These are phyloP conservation scores for Aspergillus sp. DNA, from an alignment of 2,329 filamentous ascomycete species.

Conservation along the genomic window DNA sequence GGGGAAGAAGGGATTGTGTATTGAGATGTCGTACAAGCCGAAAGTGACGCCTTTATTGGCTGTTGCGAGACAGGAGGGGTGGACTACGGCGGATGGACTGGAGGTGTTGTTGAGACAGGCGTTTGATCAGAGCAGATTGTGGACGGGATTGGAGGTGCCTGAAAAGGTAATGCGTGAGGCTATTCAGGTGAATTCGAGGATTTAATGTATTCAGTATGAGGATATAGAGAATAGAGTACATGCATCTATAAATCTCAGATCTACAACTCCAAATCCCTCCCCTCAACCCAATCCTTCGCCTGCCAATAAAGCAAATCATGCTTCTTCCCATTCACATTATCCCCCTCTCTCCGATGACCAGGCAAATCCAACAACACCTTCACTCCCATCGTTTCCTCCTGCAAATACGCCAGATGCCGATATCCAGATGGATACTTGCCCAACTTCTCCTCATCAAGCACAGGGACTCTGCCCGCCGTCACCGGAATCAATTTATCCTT, in stretches of 20 bases:
- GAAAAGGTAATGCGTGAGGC: neutral
- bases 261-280: slow-evolving; percentile 22
- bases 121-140: slow-evolving; percentile 20
- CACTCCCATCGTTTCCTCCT: slow-evolving; percentile 44
- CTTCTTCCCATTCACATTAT: slow-evolving; percentile 34
- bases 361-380: slow-evolving; percentile 43
- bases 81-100: slow-evolving; percentile 15
- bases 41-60: slow-evolving; percentile 12
- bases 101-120: slow-evolving; percentile 21
- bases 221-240: too few species aligned
- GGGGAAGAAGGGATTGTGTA: slow-evolving; percentile 5
- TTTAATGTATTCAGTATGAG: too few species aligned
- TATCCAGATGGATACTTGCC: slow-evolving; percentile 41
- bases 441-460: slow-evolving; percentile 37
- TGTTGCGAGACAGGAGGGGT: slow-evolving; percentile 11
- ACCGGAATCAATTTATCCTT: slow-evolving; percentile 49
- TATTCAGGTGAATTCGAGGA: too few species aligned
- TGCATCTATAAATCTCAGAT: too few species aligned
- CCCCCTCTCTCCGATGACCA: slow-evolving; percentile 36
- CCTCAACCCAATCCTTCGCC: slow-evolving; percentile 43
- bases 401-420: slow-evolving; percentile 39
- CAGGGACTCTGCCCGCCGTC: slow-evolving; percentile 39
- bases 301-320: slow-evolving; percentile 44
- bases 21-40: slow-evolving; percentile 20
- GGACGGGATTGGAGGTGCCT: slow-evolving; percentile 6